phyloP scores from a whole-genome alignment of 2,329 filamentous ascomycete species.

The Periconia sp. region DNA sequence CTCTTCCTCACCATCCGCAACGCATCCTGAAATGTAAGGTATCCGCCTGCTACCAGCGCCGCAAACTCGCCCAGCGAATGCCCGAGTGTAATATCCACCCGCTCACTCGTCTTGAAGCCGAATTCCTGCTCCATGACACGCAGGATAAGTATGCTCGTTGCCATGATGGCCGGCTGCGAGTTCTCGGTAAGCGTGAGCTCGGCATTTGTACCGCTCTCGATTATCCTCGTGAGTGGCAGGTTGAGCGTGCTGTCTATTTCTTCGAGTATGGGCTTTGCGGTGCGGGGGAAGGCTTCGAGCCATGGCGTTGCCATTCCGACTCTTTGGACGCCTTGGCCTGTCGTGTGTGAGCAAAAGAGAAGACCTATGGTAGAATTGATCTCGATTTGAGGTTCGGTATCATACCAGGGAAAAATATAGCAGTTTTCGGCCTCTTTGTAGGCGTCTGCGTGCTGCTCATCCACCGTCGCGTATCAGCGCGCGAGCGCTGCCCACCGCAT shows the following conservation, averaged over 20 bases:
- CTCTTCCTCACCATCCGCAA: slow-evolving; percentile 77
- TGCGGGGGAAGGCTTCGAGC: slow-evolving; percentile 83
- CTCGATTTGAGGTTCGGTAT: too few species aligned
- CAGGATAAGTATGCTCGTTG: slow-evolving; percentile 87
- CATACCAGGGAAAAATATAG: slow-evolving; percentile 48
- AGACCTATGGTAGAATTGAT: too few species aligned
- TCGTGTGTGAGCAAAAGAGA: slow-evolving; percentile 20
- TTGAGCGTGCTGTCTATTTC: slow-evolving; percentile 82
- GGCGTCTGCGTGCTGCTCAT: slow-evolving; percentile 33
- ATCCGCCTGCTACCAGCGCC: slow-evolving; percentile 83
- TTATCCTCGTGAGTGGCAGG: slow-evolving; percentile 76
- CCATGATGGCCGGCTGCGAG: slow-evolving; percentile 95
- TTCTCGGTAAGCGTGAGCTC: slow-evolving; percentile 82
- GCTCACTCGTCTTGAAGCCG: slow-evolving; percentile 71
- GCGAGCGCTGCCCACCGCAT: slow-evolving; percentile 20
- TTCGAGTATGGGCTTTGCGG: slow-evolving; percentile 76
- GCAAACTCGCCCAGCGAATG: slow-evolving; percentile 95
- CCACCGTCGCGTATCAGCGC: slow-evolving; percentile 26
- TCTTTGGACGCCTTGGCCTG: slow-evolving; percentile 87
- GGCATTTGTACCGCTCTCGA: slow-evolving; percentile 78
- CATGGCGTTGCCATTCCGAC: slow-evolving; percentile 87
- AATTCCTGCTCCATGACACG: slow-evolving; percentile 87
- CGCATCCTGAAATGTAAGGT: slow-evolving; percentile 78
- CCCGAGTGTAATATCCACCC: slow-evolving; percentile 82
- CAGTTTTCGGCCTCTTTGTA: slow-evolving; percentile 43